phyloP scores from a whole-genome alignment of 192 early-diverging fungal genomes.

The Entrophospora sp. region DNA sequence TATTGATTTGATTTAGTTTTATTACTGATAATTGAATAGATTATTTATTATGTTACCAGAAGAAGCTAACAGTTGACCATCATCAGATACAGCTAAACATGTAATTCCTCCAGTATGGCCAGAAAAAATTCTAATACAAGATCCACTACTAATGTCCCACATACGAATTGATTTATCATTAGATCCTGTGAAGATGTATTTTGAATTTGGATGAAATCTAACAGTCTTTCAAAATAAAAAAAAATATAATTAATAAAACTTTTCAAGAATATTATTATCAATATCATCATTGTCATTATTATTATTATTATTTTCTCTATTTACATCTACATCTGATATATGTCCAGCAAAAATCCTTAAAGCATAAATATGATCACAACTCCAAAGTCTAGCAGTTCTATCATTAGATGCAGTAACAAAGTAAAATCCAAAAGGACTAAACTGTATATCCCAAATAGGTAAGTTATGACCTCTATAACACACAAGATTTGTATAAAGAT shows the following conservation, averaged over 20 bases:
- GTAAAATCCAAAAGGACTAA: conserved; percentile 89
- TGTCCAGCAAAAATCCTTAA: conserved; percentile 97
- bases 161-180: conserved; percentile 80
- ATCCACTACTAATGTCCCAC: conserved; percentile 90
- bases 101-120: conserved; percentile 79
- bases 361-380: conserved; percentile 92
- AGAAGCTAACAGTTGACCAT: conserved; percentile 85
- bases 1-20: background rate
- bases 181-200: conserved; percentile 89
- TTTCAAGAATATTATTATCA: background rate
- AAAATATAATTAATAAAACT: conserved; percentile 33
- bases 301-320: too few relatives aligned
- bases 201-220: conserved; percentile 93
- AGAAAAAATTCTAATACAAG: conserved; percentile 82
- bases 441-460: conserved; percentile 94
- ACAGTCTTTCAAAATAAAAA: conserved; percentile 46
- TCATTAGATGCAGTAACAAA: conserved; percentile 97
- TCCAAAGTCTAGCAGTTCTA: conserved; percentile 91
- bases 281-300: too few relatives aligned
- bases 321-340: conserved; percentile 91
- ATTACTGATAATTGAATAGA: background rate
- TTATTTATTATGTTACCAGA: conserved; percentile 66
- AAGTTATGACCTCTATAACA: conserved; percentile 95
- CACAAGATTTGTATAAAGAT: conserved; percentile 85
- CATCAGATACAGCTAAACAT: conserved; percentile 81